Evolutionary conservation across 805 yeast species (phyloP), one percentile per base, ranked within the genome.

Genomic region (Novakomyces olei): DNA sequence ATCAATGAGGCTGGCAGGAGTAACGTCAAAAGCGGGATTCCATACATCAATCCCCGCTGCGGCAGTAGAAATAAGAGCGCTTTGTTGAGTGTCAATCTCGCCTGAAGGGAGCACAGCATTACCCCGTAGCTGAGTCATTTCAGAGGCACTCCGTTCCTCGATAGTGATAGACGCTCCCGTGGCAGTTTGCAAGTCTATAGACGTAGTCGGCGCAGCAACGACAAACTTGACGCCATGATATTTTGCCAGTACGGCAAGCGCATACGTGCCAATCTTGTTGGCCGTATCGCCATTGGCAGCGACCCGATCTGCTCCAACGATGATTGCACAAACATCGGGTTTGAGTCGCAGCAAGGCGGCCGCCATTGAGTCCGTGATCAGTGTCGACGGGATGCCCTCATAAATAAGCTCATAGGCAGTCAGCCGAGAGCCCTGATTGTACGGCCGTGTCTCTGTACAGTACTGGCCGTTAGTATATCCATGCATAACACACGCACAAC

Each of bases 21-120:
- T 80, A 10, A 88, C 80, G 47, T 85, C 98, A 46, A 85, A 85
- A 0, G 95, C 75, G 1, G 98, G 98, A 46, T 88, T 88, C 95
- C 95, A 85, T 2, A 81, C 93, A 4, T 62, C 56, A 20, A 83
- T 73, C 0, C 74, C 76, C 2, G 76, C 75, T 3, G 96, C 88
- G 1, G 94, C 93, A 36, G 75, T 65, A 26, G 77, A 75, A 9
- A 81, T 75, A n/a, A n/a, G n/a, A n/a, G n/a, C n/a, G n/a, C n/a
- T n/a, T n/a, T n/a, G n/a, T n/a, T n/a, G n/a, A 14, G 69, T 69
- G 41, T 39, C 26, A 48, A 43, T 12, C 39, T 40, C 5, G 15
- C 44, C 60, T 16, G 50, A 46, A 1, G 45, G 50, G 6, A 41
- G 10, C 15, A 8, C 17, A 12, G 24, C 34, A 3, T 16, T 35